Conservation (phyloP, 2,329 filamentous ascomycete species). For the Penicillium hesseltinei region DNA sequence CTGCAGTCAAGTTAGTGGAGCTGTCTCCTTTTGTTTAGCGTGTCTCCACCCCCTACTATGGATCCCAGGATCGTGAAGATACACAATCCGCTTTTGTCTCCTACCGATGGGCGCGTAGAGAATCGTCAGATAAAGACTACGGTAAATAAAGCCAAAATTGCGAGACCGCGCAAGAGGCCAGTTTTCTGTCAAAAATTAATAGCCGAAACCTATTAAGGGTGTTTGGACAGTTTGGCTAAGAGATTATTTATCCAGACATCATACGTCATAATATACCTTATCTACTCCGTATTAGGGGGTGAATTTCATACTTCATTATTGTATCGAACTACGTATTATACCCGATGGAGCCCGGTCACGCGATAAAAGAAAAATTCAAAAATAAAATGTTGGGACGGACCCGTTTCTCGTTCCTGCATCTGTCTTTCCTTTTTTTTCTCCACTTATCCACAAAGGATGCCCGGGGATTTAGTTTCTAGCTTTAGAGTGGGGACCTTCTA, state of each 20-base stretch:
- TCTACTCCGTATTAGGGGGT: background rate
- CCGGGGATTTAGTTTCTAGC: constrained; percentile 33
- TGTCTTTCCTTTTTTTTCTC: constrained; percentile 23
- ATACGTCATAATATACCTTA: background rate
- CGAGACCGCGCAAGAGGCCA: background rate
- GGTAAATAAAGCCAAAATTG: background rate
- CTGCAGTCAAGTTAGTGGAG: background rate
- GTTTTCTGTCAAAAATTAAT: background rate
- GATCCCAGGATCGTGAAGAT: background rate
- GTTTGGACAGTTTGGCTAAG: background rate
- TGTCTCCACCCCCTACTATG: background rate
- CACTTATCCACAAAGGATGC: constrained; percentile 28
- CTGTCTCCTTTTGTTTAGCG: background rate
- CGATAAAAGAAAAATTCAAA: constrained; percentile 10
- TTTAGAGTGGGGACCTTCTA: constrained; percentile 18
- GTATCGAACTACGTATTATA: background rate
- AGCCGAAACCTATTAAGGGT: background rate
- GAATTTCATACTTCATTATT: background rate
- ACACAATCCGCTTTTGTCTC: background rate
- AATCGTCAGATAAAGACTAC: background rate
- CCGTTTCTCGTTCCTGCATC: constrained; percentile 29
- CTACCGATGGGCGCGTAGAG: background rate
- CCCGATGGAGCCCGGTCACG: constrained; percentile 23
- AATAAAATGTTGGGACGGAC: constrained; percentile 29
- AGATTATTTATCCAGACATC: background rate